Base-by-base conservation (phyloP, 2,329 filamentous ascomycete genomes). In the Fusarium redolens region DNA sequence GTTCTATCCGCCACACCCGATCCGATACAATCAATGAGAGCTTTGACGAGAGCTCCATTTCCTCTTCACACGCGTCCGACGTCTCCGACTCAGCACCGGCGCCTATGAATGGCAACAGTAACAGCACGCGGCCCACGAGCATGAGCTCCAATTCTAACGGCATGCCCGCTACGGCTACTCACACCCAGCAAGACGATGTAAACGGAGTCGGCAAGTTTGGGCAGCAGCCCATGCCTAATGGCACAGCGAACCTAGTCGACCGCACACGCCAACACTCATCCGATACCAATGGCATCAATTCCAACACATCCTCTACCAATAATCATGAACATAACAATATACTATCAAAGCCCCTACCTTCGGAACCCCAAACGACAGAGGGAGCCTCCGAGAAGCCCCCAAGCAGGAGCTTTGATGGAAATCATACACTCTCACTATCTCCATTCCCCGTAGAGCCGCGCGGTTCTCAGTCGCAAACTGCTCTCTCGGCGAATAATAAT, bases 131-230 rank as follows among this genome's bases (percentile, higher is more conserved):
- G 51, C 81, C 83, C 10, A 87, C 89, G 78, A 91, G 87, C 82
- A 88, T 91, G 83, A 88, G 85, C 80, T 86, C 89, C 41, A 78
- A 89, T 78, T 86, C 87, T 74, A 91, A 91, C 79, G 89, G 87
- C 72, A 85, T 84, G 75, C 83, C 85, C 64, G 78, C 79, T 69
- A 80, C 81, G 62, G 79, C 77, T 67, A 77, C 78, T n/a, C 74
- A 56, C 33, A 67, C 77, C 50, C 81, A 63, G 57, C 78, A 80
- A 77, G 73, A 79, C 59, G 61, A 74, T 65, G 51, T 28, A 28
- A 35, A 48, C 48, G 73, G 78, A 62, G 45, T 64, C 65, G 43
- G 66, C 57, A 68, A 58, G 66, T 71, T 64, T 44, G 71, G 61
- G 45, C 68, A 78, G 52, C 77, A 78, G 55, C 61, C 66, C 35